Evolutionary conservation across 345 rosid species (phyloP).

Genomic region (Geranium rotundifolium): DNA sequence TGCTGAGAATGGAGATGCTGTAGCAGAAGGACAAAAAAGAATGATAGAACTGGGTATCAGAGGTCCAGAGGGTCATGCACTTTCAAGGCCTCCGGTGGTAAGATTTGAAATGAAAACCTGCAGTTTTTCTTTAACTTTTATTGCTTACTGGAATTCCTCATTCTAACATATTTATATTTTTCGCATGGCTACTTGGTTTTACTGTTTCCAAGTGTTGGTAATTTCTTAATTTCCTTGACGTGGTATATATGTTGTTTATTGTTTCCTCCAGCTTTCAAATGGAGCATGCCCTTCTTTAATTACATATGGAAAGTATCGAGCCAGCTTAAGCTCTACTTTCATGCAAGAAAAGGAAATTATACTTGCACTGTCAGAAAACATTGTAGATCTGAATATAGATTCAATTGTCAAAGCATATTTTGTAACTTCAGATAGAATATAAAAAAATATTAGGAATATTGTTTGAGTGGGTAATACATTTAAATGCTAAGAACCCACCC

Average conservation of each 20-base stretch:
- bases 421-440: too few relatives aligned
- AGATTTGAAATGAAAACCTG: constrained; percentile 5
- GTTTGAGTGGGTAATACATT: too few relatives aligned
- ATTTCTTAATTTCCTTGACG: not conserved
- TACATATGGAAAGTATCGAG: not conserved
- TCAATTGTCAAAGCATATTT: too few relatives aligned
- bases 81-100: constrained; percentile 90
- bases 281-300: not conserved
- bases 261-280: not conserved
- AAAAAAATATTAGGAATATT: too few relatives aligned
- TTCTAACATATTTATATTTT: not conserved
- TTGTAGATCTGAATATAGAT: too few relatives aligned
- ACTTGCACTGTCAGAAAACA: too few relatives aligned
- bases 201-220: not conserved
- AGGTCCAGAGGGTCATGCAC: constrained; percentile 97
- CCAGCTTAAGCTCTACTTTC: not conserved
- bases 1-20: constrained; percentile 99
- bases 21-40: constrained; percentile 79
- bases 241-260: not conserved
- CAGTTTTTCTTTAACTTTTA: not conserved
- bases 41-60: constrained; percentile 91
- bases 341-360: too few relatives aligned
- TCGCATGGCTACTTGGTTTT: not conserved
- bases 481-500: too few relatives aligned
- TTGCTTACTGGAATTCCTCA: not conserved